phyloP scores from a whole-genome alignment of 2,329 filamentous ascomycete genomes.

The Trichoderma oligosporum region DNA sequence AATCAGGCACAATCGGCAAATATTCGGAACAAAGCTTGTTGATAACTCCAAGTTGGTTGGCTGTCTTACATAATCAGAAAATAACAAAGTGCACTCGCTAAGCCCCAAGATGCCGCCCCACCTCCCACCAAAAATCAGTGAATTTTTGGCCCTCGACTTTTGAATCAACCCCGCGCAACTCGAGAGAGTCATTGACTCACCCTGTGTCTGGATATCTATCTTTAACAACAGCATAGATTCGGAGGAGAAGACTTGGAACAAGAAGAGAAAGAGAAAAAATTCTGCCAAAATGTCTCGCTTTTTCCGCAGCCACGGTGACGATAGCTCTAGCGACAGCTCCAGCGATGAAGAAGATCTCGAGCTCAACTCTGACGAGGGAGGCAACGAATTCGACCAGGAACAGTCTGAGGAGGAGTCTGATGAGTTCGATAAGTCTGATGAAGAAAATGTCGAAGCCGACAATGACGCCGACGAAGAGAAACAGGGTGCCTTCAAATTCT shows the following conservation, averaged over 20 bases:
- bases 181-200: conserved; percentile 20
- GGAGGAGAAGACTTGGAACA: neutral
- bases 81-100: conserved; percentile 29
- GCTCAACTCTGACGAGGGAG: conserved; percentile 64
- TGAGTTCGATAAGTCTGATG: conserved; percentile 43
- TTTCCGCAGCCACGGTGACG: conserved; percentile 85
- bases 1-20: conserved; percentile 1
- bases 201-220: conserved; percentile 20
- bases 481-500: conserved; percentile 75
- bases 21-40: neutral
- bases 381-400: conserved; percentile 37
- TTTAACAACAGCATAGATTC: conserved; percentile 18
- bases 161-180: conserved; percentile 38
- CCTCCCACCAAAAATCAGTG: conserved; percentile 43
- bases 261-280: conserved; percentile 18
- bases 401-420: conserved; percentile 39
- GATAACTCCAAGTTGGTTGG: neutral
- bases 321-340: conserved; percentile 93
- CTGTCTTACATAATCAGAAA: conserved; percentile 3
- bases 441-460: conserved; percentile 52
- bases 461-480: conserved; percentile 60
- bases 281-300: conserved; percentile 82
- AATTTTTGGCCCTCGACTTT: conserved; percentile 35
- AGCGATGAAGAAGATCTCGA: conserved; percentile 90
- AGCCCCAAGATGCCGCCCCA: conserved; percentile 39